A percentile compares a stretch with the other conserved stretches of the same genome.
Conservation (phyloP, 495 filamentous ascomycete species). For the Aspergillus heteromorphus region DNA sequence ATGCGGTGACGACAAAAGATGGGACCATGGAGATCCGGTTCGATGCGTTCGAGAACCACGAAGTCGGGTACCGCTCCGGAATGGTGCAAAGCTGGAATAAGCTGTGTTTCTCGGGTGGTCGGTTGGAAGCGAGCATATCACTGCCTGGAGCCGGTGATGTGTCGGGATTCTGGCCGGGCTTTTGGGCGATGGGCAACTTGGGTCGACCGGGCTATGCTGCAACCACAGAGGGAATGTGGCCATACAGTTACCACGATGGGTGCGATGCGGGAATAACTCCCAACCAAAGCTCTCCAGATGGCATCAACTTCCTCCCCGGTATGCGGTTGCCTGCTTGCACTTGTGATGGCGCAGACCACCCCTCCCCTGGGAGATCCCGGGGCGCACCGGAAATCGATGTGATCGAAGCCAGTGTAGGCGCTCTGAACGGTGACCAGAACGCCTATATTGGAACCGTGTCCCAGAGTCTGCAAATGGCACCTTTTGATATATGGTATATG, state of each 20-base stretch:
- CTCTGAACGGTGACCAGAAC: slow-evolving; percentile 43
- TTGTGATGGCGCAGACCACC: slow-evolving; percentile 62
- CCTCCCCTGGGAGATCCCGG: slow-evolving; percentile 62
- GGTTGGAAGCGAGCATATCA: slow-evolving; percentile 72
- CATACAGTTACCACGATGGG: slow-evolving; percentile 67
- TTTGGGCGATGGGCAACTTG: slow-evolving; percentile 76
- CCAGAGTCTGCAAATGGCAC: slow-evolving; percentile 68
- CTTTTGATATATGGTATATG: slow-evolving; percentile 72
- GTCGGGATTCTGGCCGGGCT: slow-evolving; percentile 73
- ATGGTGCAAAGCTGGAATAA: slow-evolving; percentile 84
- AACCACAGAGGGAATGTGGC: slow-evolving; percentile 72
- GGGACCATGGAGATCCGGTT: slow-evolving; percentile 64
- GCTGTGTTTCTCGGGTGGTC: slow-evolving; percentile 70
- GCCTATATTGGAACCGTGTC: slow-evolving; percentile 56
- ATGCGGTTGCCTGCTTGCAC: slow-evolving; percentile 71
- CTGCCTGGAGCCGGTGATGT: slow-evolving; percentile 65
- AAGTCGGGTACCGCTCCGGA: slow-evolving; percentile 67
- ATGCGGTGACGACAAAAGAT: slow-evolving; percentile 63
- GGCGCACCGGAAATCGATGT: slow-evolving; percentile 75
- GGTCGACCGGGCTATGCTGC: slow-evolving; percentile 65
- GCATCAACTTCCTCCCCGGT: slow-evolving; percentile 63
- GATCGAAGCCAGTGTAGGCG: slow-evolving; percentile 60
- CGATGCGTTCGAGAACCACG: slow-evolving; percentile 63
- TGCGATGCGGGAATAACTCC: slow-evolving; percentile 73
- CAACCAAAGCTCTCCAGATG: slow-evolving; percentile 68